These are phyloP conservation scores for Fusarium solani-melongenae DNA, from an alignment of 2,329 filamentous ascomycete genomes.

Conservation along the genomic window DNA sequence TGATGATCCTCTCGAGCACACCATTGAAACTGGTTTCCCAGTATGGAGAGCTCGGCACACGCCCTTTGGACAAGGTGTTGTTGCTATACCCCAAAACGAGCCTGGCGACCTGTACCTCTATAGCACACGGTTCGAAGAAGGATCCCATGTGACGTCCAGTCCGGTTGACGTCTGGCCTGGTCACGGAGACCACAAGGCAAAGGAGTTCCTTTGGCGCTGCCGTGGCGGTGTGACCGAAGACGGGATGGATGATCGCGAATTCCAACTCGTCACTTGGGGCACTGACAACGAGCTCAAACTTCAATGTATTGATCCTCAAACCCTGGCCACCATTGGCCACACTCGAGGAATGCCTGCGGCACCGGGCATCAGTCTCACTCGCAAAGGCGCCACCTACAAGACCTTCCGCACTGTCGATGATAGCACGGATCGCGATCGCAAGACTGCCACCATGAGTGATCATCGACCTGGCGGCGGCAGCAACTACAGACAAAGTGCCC, in stretches of 20 bases:
- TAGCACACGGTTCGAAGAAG: conserved; percentile 66
- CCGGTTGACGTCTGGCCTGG: conserved; percentile 70
- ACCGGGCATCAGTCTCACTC: conserved; percentile 76
- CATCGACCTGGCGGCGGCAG: conserved; percentile 59
- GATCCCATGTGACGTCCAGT: conserved; percentile 57
- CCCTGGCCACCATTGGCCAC: conserved; percentile 77
- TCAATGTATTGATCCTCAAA: conserved; percentile 74
- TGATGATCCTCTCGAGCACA: conserved; percentile 75
- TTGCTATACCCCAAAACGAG: conserved; percentile 93
- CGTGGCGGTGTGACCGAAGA: conserved; percentile 75
- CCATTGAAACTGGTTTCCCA: conserved; percentile 85
- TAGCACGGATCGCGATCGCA: conserved; percentile 66
- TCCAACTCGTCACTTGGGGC: conserved; percentile 93
- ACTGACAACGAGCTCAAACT: conserved; percentile 85
- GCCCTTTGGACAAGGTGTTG: conserved; percentile 85
- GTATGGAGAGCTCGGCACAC: conserved; percentile 93
- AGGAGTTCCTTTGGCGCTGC: conserved; percentile 91
- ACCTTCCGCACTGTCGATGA: conserved; percentile 82
- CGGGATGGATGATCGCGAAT: conserved; percentile 84
- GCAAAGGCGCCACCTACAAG: conserved; percentile 86
- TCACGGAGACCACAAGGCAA: conserved; percentile 76
- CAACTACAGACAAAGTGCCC: conserved; percentile 56
- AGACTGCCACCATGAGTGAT: conserved; percentile 71
- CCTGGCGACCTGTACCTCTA: conserved; percentile 89
- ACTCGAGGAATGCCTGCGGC: conserved; percentile 74